phyloP scores from a whole-genome alignment of 305 asterid species.

The Euphrasia arctica region DNA sequence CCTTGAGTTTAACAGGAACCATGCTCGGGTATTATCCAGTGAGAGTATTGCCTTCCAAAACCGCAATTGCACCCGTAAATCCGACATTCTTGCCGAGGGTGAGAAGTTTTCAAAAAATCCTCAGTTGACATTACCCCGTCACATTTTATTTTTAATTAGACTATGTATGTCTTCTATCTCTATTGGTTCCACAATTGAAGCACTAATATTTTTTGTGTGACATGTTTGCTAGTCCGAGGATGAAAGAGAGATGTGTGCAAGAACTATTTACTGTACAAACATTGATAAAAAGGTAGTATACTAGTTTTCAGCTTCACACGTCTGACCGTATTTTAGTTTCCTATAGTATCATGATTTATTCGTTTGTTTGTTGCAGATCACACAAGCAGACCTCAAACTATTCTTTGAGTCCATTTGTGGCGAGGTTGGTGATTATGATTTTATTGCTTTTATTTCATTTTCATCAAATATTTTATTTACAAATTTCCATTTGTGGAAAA shows the following conservation, averaged over 20 bases:
- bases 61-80: slow-evolving; percentile 96
- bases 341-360: slow-evolving; percentile 13
- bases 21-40: slow-evolving; percentile 93
- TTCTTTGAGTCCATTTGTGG: slow-evolving; percentile 93
- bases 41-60: slow-evolving; percentile 83
- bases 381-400: slow-evolving; percentile 79
- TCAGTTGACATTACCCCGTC: neutral
- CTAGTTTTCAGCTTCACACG: slow-evolving; percentile 7
- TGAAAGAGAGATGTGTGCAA: slow-evolving; percentile 98
- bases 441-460: neutral
- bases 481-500: slow-evolving; percentile 22
- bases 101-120: slow-evolving; percentile 29
- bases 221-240: slow-evolving; percentile 69
- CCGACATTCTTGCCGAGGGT: slow-evolving; percentile 94
- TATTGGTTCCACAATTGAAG: slow-evolving; percentile 15
- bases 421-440: slow-evolving; percentile 51
- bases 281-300: slow-evolving; percentile 77
- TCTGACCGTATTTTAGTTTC: slow-evolving; percentile 9
- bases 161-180: neutral
- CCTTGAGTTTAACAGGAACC: slow-evolving; percentile 80
- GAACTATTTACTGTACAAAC: slow-evolving; percentile 94
- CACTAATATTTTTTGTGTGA: slow-evolving; percentile 22
- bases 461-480: slow-evolving; percentile 8
- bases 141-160: neutral
- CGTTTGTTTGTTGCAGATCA: slow-evolving; percentile 45